These are phyloP conservation scores for Hemisphaericaspora nanyangensis DNA, from an alignment of 805 yeast genomes.

Conservation along the genomic window DNA sequence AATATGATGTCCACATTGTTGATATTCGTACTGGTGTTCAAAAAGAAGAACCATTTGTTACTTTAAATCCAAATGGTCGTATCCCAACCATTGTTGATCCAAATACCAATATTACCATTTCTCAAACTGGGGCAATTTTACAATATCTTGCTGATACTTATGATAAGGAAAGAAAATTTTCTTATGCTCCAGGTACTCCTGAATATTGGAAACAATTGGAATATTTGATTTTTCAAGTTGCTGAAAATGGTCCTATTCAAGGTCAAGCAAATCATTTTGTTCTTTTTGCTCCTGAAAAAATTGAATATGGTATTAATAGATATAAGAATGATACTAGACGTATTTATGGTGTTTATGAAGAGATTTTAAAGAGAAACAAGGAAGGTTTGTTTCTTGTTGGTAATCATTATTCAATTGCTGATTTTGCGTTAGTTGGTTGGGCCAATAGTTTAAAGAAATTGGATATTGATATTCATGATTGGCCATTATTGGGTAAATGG, in stretches of 20 bases:
- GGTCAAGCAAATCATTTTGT: conserved; percentile 56
- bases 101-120: conserved; percentile 43
- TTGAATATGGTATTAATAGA: conserved; percentile 52
- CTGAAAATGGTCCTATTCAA: conserved; percentile 51
- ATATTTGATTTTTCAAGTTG: conserved; percentile 55
- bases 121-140: conserved; percentile 63
- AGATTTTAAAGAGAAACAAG: conserved; percentile 48
- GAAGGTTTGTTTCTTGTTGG: conserved; percentile 49
- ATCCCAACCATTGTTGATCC: conserved; percentile 51
- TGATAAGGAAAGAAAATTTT: conserved; percentile 49
- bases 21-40: conserved; percentile 43
- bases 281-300: conserved; percentile 43
- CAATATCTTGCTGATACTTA: conserved; percentile 56
- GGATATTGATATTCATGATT: conserved; percentile 31
- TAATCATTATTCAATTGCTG: conserved; percentile 56
- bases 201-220: conserved; percentile 52
- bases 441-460: conserved; percentile 11
- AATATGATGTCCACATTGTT: conserved; percentile 38
- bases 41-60: conserved; percentile 54
- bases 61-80: conserved; percentile 59
- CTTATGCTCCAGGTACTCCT: conserved; percentile 32
- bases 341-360: conserved; percentile 52
- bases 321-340: conserved; percentile 50
- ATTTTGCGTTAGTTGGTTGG: conserved; percentile 51
- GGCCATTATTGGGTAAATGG: conserved; percentile 43